Percentiles rank a stretch among this genome's conserved stretches.
phyloP scores from a whole-genome alignment of 2,329 filamentous ascomycete species.

The Monosporascus sp. region DNA sequence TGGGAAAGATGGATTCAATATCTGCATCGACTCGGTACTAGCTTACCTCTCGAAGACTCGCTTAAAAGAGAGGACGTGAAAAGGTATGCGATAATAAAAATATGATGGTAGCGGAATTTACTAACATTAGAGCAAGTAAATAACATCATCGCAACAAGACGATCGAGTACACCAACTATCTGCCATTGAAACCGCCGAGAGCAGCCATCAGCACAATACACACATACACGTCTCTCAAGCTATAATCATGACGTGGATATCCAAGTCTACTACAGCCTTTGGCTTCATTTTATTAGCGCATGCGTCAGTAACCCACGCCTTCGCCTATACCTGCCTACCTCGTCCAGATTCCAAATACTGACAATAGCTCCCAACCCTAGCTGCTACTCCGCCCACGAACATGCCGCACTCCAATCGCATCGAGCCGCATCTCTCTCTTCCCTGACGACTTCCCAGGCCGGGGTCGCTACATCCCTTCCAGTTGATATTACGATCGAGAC shows the following conservation, averaged over 20 bases:
- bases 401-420: conserved; percentile 66
- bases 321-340: background rate
- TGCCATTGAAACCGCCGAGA: too few relatives aligned
- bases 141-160: too few relatives aligned
- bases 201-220: background rate
- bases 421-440: conserved; percentile 41
- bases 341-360: conserved; percentile 3
- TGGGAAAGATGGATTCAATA: background rate
- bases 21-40: background rate
- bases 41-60: too few relatives aligned
- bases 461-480: conserved; percentile 53
- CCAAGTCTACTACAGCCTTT: conserved; percentile 63
- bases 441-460: conserved; percentile 35
- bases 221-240: conserved; percentile 4
- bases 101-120: too few relatives aligned
- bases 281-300: conserved; percentile 78
- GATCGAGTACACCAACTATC: too few relatives aligned
- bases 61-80: too few relatives aligned
- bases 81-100: too few relatives aligned
- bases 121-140: too few relatives aligned
- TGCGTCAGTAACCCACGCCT: conserved; percentile 57
- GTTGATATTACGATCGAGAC: conserved; percentile 86
- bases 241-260: conserved; percentile 61
- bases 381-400: conserved; percentile 94
- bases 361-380: conserved; percentile 40